Evolutionary conservation across 2,329 filamentous ascomycete species (phyloP).

Genomic region (Hymenoscyphus fructigenus): DNA sequence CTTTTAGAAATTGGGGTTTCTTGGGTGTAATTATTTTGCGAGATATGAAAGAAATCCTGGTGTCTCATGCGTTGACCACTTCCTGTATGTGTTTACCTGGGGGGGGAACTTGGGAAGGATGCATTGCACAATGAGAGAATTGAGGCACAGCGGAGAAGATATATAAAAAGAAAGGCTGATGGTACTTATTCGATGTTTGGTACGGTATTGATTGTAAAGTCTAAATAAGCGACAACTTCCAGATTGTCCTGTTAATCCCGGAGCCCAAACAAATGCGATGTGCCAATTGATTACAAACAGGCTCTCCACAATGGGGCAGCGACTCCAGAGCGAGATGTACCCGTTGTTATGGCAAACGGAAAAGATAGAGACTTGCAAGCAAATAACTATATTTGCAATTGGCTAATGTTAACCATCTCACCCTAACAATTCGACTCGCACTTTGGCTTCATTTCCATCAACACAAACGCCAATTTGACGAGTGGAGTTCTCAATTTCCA

Average conservation of each 20-base stretch:
- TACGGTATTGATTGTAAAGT: background rate
- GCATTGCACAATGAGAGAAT: background rate
- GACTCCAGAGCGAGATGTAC: background rate
- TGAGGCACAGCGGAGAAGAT: background rate
- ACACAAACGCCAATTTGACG: slow-evolving; percentile 81
- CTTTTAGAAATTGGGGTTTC: background rate
- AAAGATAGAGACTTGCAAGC: background rate
- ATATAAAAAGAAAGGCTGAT: background rate
- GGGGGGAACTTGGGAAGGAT: background rate
- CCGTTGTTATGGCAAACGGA: slow-evolving; percentile 2
- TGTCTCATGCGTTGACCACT: background rate
- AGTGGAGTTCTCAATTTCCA: slow-evolving; percentile 76
- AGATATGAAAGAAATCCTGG: background rate
- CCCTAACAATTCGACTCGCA: slow-evolving; percentile 62
- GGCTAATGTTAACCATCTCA: background rate
- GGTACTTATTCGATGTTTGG: background rate
- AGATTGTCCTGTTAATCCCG: background rate
- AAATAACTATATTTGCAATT: slow-evolving; percentile 12
- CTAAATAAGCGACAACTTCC: background rate
- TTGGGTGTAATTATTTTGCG: background rate
- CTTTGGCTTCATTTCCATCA: slow-evolving; percentile 66
- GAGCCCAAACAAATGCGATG: background rate
- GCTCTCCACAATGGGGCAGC: background rate
- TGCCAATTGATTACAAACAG: background rate
- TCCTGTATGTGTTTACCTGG: background rate